Evolutionary conservation across 345 rosid genomes (phyloP).

Genomic region (Turritis glabra): DNA sequence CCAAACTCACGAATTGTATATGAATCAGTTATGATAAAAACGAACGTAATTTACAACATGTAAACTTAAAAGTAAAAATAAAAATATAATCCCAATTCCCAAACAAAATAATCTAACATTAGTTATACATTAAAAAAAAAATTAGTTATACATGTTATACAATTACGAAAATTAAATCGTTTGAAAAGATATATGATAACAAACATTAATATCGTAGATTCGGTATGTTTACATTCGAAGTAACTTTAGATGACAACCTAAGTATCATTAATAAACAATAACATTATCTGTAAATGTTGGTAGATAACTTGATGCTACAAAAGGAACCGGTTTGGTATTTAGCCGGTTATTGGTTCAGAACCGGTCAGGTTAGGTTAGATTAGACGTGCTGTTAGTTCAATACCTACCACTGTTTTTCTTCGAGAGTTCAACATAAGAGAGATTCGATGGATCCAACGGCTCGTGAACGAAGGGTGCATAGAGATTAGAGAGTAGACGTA

Average conservation of each 20-base stretch:
- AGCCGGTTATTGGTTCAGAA: neutral
- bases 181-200: neutral
- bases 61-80: too few species aligned
- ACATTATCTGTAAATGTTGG: slow-evolving; percentile 1
- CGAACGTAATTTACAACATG: neutral
- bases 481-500: slow-evolving; percentile 1
- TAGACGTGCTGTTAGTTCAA: slow-evolving; percentile 15
- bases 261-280: slow-evolving; percentile 15
- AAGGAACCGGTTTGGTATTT: slow-evolving; percentile 14
- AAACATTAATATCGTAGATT: neutral
- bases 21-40: too few species aligned
- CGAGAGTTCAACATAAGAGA: neutral
- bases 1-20: too few species aligned
- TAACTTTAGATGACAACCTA: slow-evolving; percentile 11
- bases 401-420: slow-evolving; percentile 3
- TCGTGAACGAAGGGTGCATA: neutral
- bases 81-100: too few species aligned
- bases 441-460: slow-evolving; percentile 23
- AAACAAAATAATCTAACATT: too few species aligned
- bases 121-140: too few species aligned
- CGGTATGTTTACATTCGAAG: slow-evolving; percentile 21
- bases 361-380: slow-evolving; percentile 23
- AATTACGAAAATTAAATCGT: neutral
- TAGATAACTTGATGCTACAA: neutral
- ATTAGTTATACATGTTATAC: neutral